Base-by-base conservation (phyloP, 352 stramenopile genomes). In the Saprolegnia parasitica region DNA sequence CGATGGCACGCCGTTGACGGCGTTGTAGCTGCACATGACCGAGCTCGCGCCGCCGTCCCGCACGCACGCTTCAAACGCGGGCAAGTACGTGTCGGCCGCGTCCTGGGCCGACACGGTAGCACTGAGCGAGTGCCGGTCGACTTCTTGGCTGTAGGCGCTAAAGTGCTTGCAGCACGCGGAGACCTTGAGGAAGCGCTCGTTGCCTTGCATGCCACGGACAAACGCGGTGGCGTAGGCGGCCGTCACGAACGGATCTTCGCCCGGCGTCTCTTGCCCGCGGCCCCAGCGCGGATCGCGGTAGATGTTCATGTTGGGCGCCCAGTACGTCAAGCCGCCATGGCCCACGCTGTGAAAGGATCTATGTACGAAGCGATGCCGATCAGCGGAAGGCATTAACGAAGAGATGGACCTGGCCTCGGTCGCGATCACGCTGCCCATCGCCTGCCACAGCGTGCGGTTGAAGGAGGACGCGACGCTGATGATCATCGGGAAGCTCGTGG, bases 1-100 rank as follows among this genome's bases (percentile, higher is more conserved):
- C 70, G 93, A 88, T 4, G 96, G 96, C 39, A 97, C 76, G 20
- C 93, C 93, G 72, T 98, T 98, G 4, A 98, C 73, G 45, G 85
- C 87, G 72, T 99, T 98, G 83, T 99, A 99, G 49, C 86, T 95
- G 78, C 96, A 99, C 96, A 99, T 98, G 72, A 98, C 66, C 6
- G 87, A 81, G 23, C 84, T 91, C 9, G 84, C 91, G 4, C 86
- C 77, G 5, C 74, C 91, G 5, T 96, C 79, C 52, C 77, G 79
- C 5, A 98, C 79, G 29, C 90, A 93, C 32, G 85, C 77, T 26
- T 82, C 79, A 67, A 98, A 96, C 1, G 84, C 81, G 26, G 82
- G 86, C 10, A 97, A 77, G 74, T 98, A 98, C 56, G 95, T 98
- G 67, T 98, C 90, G 21, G 84, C 79, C 60, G 98, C 93, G 74